Base-by-base conservation (phyloP, 2,329 filamentous ascomycete species). In the Aspergillus caelatus region DNA sequence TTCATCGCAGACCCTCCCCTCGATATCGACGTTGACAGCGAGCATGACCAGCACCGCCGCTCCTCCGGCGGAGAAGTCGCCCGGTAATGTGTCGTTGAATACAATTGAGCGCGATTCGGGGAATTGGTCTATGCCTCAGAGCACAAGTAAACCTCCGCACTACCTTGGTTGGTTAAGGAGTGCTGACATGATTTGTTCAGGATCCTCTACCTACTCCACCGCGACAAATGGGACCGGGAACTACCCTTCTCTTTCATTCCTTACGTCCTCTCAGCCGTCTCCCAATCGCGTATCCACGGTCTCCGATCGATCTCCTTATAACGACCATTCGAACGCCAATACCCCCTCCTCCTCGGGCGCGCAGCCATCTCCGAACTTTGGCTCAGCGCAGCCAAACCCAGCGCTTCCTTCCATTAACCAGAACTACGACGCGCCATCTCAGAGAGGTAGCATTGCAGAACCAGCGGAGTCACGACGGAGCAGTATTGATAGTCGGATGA, bases 391-490 rank as follows among this genome's bases (percentile, higher is more conserved):
- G 67, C 78, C 72, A 36, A 79, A 71, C 66, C 78, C 79, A 68
- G 77, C 80, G 46, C 75, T 88, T 11, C 86, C 87, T 2, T 85
- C 86, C 0, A 83, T 88, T 65, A 88, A 87, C 58, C 85, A 88
- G 68, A 85, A 85, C 65, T 81, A 84, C 53, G 85, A 88, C 56
- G 80, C 81, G 7, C 74, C 78, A 36, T 78, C 81, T 1, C 80
- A 85, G 26, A 76, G 78, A 36, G 73, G 72, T 28, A 82, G 77
- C 69, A 75, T 74, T 43, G 71, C 68, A 16, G 80, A 82, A n/a
- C 75, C 75, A 19, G 66, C 78, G 21, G 81, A 83, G 62, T 83
- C 81, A 12, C 78, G 82, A 53, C 80, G 82, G 46, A 82, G 81
- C 69, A 83, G 81, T 60, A 73, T 83, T 23, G 81, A 83, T 62